Evolutionary conservation across 306 rosid species (phyloP).

Genomic region (Pachyrhizus erosus): DNA sequence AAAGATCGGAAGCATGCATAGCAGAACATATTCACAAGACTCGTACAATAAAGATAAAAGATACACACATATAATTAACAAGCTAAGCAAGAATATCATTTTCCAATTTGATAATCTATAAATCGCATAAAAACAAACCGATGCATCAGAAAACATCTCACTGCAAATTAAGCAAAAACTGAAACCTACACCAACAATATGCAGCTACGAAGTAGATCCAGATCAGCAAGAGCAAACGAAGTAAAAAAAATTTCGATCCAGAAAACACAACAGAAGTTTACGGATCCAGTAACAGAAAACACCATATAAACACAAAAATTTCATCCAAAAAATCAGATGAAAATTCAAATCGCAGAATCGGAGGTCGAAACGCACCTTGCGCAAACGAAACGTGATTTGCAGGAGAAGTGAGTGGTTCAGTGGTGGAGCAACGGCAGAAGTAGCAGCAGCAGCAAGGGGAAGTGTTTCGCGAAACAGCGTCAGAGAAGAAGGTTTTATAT

Average conservation of each 20-base stretch:
- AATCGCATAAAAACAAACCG: not conserved
- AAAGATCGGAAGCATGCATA: conserved; percentile 38
- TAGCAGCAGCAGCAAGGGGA: not conserved
- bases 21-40: not conserved
- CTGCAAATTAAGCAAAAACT: conserved; percentile 23
- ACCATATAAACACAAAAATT: not conserved
- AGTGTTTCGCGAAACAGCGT: not conserved
- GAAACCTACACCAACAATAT: conserved; percentile 3
- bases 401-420: not conserved
- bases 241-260: conserved; percentile 35
- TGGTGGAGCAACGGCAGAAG: not conserved
- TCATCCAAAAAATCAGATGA: not conserved
- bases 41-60: not conserved
- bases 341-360: conserved; percentile 1
- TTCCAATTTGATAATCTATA: not conserved
- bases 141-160: conserved; percentile 20
- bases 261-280: not conserved
- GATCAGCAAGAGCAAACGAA: conserved; percentile 38
- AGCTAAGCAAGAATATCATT: not conserved
- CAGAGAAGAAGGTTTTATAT: conserved; percentile 45
- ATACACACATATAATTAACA: not conserved
- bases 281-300: conserved; percentile 30
- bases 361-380: conserved; percentile 43
- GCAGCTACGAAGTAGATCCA: conserved; percentile 43
- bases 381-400: conserved; percentile 10